Evolutionary conservation across 331 rosid species (phyloP).

Genomic region (Erythrophleum ivorense): DNA sequence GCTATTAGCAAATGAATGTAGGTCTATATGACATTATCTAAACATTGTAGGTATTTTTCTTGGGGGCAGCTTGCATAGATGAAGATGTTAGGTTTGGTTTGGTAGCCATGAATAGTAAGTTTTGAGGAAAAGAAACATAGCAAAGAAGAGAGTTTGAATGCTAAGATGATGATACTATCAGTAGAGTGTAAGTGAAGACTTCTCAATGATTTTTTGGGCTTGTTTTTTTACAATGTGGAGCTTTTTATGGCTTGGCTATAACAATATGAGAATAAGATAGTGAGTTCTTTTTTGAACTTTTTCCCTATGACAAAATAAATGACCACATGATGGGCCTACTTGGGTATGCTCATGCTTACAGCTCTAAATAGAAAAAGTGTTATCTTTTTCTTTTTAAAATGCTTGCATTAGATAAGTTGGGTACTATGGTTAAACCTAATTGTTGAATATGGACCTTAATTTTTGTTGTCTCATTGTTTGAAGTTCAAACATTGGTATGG

Average conservation of each 20-base stretch:
- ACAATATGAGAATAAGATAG: conserved; percentile 39
- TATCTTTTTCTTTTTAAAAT: too few relatives aligned
- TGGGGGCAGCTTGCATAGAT: conserved; percentile 87
- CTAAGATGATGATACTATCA: conserved; percentile 49
- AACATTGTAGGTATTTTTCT: conserved; percentile 58
- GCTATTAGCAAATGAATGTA: too few relatives aligned
- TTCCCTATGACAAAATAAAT: conserved; percentile 23
- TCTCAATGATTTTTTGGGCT: conserved; percentile 47
- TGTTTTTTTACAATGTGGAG: background rate
- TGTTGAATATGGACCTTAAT: too few relatives aligned
- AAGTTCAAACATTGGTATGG: too few relatives aligned
- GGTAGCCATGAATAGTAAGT: conserved; percentile 46
- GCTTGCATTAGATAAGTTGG: too few relatives aligned
- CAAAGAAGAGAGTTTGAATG: conserved; percentile 48
- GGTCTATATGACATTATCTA: too few relatives aligned
- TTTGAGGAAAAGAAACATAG: conserved; percentile 44
- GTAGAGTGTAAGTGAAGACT: conserved; percentile 55
- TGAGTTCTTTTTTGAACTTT: conserved; percentile 39
- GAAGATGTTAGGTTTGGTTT: conserved; percentile 59
- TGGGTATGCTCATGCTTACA: conserved; percentile 1
- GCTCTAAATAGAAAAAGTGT: too few relatives aligned
- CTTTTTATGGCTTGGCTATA: conserved; percentile 39
- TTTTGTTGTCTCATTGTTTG: too few relatives aligned
- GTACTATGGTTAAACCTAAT: too few relatives aligned
- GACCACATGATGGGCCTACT: conserved; percentile 35